phyloP scores from a whole-genome alignment of 2,329 filamentous ascomycete species.

The Botrytis deweyae region DNA sequence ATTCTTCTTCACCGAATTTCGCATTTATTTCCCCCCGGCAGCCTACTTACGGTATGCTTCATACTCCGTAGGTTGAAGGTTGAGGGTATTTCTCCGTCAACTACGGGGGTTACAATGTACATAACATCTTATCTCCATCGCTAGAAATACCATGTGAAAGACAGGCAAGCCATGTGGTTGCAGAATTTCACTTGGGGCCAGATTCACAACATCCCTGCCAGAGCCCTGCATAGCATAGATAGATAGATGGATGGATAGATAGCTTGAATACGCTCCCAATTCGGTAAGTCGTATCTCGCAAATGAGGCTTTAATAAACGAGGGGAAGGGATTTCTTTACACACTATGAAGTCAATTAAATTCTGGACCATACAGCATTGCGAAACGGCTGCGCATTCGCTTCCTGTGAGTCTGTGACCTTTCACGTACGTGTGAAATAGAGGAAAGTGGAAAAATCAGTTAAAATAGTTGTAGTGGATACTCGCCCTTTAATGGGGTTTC shows the following conservation, averaged over 20 bases:
- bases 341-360: neutral
- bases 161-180: slow-evolving; percentile 10
- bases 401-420: neutral
- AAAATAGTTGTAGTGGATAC: neutral
- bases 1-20: neutral
- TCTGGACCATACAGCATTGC: neutral
- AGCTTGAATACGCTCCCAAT: neutral
- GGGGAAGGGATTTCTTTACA: neutral
- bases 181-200: neutral
- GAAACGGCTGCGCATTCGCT: neutral
- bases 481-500: neutral
- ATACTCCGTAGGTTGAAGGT: neutral
- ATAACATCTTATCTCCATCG: neutral
- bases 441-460: neutral
- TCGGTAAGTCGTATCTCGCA: slow-evolving; percentile 1
- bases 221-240: slow-evolving; percentile 4
- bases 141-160: neutral
- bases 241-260: neutral
- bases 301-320: neutral
- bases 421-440: neutral
- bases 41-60: neutral
- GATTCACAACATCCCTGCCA: neutral
- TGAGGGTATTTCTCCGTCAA: neutral
- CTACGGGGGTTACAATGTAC: neutral
- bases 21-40: neutral